Evolutionary conservation across 495 filamentous ascomycete genomes (phyloP).

Genomic region (Aspergillus kassunensis): DNA sequence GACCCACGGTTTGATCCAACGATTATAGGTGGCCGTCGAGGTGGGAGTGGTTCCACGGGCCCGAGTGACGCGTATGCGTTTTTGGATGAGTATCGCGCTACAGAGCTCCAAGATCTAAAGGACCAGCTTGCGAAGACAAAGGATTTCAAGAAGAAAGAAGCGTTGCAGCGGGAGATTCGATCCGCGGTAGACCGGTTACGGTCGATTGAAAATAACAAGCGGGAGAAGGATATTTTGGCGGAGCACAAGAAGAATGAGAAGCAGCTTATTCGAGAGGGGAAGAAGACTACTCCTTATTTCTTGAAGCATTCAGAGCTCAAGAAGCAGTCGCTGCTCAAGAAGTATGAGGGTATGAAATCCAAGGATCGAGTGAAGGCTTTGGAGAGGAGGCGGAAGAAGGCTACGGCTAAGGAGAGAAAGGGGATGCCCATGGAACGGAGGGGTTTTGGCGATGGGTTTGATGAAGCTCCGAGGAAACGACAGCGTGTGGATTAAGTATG

Average conservation of each 20-base stretch:
- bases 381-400: conserved; percentile 81
- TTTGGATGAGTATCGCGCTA: conserved; percentile 74
- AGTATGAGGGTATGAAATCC: conserved; percentile 74
- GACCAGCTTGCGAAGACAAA: conserved; percentile 61
- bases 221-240: conserved; percentile 58
- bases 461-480: conserved; percentile 27
- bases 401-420: conserved; percentile 73
- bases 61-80: conserved; percentile 73
- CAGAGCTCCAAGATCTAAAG: conserved; percentile 72
- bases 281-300: conserved; percentile 87
- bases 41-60: conserved; percentile 36
- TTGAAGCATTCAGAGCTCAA: conserved; percentile 88
- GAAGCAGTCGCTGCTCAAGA: conserved; percentile 72
- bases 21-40: conserved; percentile 31
- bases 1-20: conserved; percentile 86
- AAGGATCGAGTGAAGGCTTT: conserved; percentile 75
- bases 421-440: conserved; percentile 66
- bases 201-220: conserved; percentile 61
- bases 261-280: conserved; percentile 76
- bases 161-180: conserved; percentile 60
- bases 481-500: conserved; percentile 27
- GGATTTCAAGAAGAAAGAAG: conserved; percentile 56
- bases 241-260: conserved; percentile 80
- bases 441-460: conserved; percentile 24
- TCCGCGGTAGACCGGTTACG: conserved; percentile 68